Evolutionary conservation across 2,329 filamentous ascomycete species (phyloP).

Genomic region (Sclerotinia glacialis): DNA sequence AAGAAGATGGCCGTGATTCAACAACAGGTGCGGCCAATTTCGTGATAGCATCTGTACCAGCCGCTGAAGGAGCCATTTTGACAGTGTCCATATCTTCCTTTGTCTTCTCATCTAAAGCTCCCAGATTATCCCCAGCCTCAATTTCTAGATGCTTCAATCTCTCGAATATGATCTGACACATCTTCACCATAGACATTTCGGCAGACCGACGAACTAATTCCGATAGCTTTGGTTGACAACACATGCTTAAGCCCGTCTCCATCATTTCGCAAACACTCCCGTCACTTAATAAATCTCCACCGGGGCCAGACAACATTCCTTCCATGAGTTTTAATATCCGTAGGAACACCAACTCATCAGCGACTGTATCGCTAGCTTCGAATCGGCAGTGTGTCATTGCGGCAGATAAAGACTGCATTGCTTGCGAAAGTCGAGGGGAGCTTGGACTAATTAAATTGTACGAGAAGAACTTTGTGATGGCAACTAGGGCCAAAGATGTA

Average conservation of each 20-base stretch:
- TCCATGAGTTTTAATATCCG: conserved; percentile 98
- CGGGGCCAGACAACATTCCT: conserved; percentile 91
- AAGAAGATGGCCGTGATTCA: conserved; percentile 42
- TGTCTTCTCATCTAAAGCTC: conserved; percentile 62
- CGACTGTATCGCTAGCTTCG: conserved; percentile 90
- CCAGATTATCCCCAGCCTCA: conserved; percentile 65
- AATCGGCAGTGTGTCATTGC: conserved; percentile 98
- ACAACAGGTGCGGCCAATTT: conserved; percentile 49
- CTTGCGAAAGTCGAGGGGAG: conserved; percentile 83
- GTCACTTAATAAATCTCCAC: conserved; percentile 90
- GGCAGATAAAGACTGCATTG: conserved; percentile 91
- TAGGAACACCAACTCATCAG: conserved; percentile 91
- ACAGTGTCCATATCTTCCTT: conserved; percentile 70
- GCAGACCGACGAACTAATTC: conserved; percentile 87
- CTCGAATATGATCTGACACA: conserved; percentile 98
- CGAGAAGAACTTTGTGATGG: conserved; percentile 92
- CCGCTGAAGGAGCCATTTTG: conserved; percentile 78
- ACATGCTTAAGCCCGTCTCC: conserved; percentile 95
- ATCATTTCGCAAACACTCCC: conserved; percentile 99
- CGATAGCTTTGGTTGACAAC: conserved; percentile 87
- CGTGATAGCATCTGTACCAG: conserved; percentile 59
- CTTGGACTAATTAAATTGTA: conserved; percentile 85
- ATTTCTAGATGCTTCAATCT: conserved; percentile 83
- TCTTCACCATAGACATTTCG: conserved; percentile 95
- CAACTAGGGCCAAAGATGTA: conserved; percentile 88